phyloP scores from a whole-genome alignment of 1,284 basidiomycete genomes.

The Ustilago crameri region DNA sequence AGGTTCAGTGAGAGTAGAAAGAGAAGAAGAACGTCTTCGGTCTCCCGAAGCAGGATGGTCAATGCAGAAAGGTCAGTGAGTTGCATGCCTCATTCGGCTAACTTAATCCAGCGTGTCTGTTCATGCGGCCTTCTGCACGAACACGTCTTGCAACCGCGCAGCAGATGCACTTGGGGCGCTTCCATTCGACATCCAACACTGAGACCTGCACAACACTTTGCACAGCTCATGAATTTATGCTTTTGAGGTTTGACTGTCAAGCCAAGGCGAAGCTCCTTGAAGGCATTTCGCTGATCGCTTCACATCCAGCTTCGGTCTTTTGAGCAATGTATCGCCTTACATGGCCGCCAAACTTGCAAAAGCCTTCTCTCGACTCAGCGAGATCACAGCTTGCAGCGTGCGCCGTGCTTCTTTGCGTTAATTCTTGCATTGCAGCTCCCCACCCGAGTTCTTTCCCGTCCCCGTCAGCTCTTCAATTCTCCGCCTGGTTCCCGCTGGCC shows the following conservation, averaged over 20 bases:
- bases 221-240: background rate
- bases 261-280: too few relatives aligned
- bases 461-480: background rate
- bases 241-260: too few relatives aligned
- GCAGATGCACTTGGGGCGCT: background rate
- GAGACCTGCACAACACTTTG: slow-evolving; percentile 4
- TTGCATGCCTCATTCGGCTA: slow-evolving; percentile 9
- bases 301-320: too few relatives aligned
- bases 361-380: too few relatives aligned
- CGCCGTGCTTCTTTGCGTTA: slow-evolving; percentile 12
- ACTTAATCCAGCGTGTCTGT: too few relatives aligned
- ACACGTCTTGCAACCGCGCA: too few relatives aligned
- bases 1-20: too few relatives aligned
- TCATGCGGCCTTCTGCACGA: too few relatives aligned
- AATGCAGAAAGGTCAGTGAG: slow-evolving; percentile 12
- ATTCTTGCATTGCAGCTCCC: slow-evolving; percentile 24
- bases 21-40: too few relatives aligned
- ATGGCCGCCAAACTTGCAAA: too few relatives aligned
- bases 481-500: background rate
- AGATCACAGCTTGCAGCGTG: background rate
- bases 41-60: background rate
- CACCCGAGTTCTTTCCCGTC: slow-evolving; percentile 16
- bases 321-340: too few relatives aligned
- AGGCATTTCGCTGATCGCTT: too few relatives aligned
- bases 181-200: slow-evolving; percentile 3